These are phyloP conservation scores for Claviceps digitariae DNA, from an alignment of 2,329 filamentous ascomycete species.

Conservation along the genomic window DNA sequence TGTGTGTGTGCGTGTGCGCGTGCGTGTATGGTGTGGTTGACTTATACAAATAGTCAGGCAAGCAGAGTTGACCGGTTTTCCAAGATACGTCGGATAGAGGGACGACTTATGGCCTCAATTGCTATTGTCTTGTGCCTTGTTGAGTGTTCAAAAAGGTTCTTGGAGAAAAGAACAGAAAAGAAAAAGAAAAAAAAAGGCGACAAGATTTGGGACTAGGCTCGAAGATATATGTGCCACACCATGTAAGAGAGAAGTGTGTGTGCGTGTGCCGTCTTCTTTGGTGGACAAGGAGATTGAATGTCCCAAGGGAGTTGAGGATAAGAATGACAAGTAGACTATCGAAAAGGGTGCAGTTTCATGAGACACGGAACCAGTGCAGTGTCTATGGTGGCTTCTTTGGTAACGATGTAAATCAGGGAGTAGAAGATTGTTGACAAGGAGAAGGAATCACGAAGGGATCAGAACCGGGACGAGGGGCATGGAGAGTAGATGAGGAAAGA, in stretches of 20 bases:
- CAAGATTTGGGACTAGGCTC: neutral
- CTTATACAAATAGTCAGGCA: neutral
- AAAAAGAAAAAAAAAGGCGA: neutral
- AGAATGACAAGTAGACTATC: slow-evolving; percentile 13
- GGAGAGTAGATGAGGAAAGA: slow-evolving; percentile 24
- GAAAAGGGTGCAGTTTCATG: slow-evolving; percentile 19
- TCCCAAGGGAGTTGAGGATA: slow-evolving; percentile 1
- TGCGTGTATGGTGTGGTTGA: neutral
- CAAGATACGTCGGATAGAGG: neutral
- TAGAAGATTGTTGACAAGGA: slow-evolving; percentile 13
- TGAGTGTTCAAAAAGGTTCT: neutral
- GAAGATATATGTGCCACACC: neutral
- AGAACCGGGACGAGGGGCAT: slow-evolving; percentile 15
- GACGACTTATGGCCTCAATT: neutral
- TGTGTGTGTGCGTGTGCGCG: too few relatives aligned
- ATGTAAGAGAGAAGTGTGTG: neutral
- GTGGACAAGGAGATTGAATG: slow-evolving; percentile 1
- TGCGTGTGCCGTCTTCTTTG: slow-evolving; percentile 6
- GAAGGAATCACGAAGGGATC: slow-evolving; percentile 11
- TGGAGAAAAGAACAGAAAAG: too few relatives aligned
- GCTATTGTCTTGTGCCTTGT: neutral
- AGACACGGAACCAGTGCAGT: slow-evolving; percentile 19
- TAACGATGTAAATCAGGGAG: slow-evolving; percentile 21
- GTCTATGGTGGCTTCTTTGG: slow-evolving; percentile 15
- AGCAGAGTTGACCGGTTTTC: neutral